Evolutionary conservation across 2,329 filamentous ascomycete species (phyloP).

Genomic region (Elsinoe arachidis): DNA sequence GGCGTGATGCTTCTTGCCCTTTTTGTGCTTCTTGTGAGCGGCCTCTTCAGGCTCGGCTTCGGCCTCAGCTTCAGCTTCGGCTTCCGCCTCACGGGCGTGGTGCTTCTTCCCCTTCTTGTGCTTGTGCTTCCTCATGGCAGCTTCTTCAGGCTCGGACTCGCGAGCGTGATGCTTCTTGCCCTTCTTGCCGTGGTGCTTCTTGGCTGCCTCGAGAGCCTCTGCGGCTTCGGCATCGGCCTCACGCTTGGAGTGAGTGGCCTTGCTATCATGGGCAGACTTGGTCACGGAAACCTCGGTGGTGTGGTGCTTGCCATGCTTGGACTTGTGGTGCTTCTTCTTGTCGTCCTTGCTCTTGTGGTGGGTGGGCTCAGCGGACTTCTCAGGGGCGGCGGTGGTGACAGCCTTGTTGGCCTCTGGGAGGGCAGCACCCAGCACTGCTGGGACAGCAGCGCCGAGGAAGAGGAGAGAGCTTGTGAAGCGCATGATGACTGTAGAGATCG

Average conservation of each 20-base stretch:
- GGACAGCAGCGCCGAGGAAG: not conserved
- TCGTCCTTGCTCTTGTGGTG: constrained; percentile 2
- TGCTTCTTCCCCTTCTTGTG: not conserved
- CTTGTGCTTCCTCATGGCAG: not conserved
- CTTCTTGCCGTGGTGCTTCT: not conserved
- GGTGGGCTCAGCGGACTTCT: not conserved
- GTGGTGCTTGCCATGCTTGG: constrained; percentile 3
- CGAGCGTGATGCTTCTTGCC: not conserved
- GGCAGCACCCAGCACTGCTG: not conserved
- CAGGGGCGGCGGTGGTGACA: not conserved
- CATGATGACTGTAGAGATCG: not conserved
- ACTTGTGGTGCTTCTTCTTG: constrained; percentile 2
- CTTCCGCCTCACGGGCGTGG: not conserved
- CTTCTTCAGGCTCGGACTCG: not conserved
- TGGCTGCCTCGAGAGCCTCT: constrained; percentile 33
- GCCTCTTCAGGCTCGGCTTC: not conserved
- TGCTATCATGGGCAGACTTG: not conserved
- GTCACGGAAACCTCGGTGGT: not conserved
- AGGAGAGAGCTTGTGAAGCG: not conserved
- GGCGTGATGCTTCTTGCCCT: not conserved
- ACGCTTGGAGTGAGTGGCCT: not conserved
- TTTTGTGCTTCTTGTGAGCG: not conserved
- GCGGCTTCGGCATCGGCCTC: constrained; percentile 42
- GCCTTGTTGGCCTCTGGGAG: not conserved
- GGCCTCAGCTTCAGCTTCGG: not conserved